Evolutionary conservation across 345 rosid species (phyloP), one percentile per base, ranked within the genome.

Genomic region (Hibiscus trionum): DNA sequence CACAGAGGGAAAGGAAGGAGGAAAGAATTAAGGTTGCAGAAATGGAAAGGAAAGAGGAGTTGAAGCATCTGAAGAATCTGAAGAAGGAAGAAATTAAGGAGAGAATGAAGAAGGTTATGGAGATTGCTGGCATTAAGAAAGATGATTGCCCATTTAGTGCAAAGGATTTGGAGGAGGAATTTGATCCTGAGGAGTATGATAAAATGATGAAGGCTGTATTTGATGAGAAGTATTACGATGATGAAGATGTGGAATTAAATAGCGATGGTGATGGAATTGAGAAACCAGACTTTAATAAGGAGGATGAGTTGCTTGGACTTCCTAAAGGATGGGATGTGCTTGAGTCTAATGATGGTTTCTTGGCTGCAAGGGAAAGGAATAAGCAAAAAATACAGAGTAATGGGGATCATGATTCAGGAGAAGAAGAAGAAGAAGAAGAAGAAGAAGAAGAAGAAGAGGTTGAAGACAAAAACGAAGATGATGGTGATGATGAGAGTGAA

Each of bases 1-100:
- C 65, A 24, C 95, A 91, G 78, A 84, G 96, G 86, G 84, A 84
- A 74, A 88, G 78, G 69, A 91, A 90, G 77, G 93, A 85, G 78
- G 92, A 85, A 76, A 85, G 97, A 61, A 70, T 81, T 86, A 86
- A 74, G 83, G 73, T 72, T 31, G 93, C 83, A 1, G 95, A 88
- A 82, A 69, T 80, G 74, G 93, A 88, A 86, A 85, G 90, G 81
- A 71, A 84, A 77, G 98, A 90, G 76, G 97, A 94, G 78, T 31
- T 91, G 77, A 94, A 88, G 85, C 91, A 82, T 75, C 73, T 94
- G 80, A 94, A 94, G 89, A 94, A 91, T 80, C 73, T 94, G 77
- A 94, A 87, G 89, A 91, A 86, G 87, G 83, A 85, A 73, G 98
- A 93, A 78, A 91, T 93, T 44, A 80, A 85, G 66, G 94, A 90